Conservation (phyloP, 1,284 basidiomycete genomes). For the Lentinus polychrous region DNA sequence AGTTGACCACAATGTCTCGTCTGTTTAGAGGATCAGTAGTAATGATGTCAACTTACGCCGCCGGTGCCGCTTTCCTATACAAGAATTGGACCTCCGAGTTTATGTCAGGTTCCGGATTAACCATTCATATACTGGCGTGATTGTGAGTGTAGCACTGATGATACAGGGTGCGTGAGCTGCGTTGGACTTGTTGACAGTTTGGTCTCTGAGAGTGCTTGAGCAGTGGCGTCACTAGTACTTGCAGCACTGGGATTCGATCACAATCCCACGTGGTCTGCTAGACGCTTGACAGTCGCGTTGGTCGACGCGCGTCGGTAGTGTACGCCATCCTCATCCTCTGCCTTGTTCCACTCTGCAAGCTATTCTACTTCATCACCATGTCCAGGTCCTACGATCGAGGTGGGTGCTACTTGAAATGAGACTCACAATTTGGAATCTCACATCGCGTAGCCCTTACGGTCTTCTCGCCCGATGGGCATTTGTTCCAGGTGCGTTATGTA, state of each 20-base stretch:
- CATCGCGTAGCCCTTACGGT: conserved; percentile 72
- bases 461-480: conserved; percentile 91
- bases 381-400: conserved; percentile 79
- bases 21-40: too few species aligned
- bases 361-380: conserved; percentile 31
- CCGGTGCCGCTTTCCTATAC: too few species aligned
- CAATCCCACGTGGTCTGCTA: too few species aligned
- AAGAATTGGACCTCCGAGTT: too few species aligned
- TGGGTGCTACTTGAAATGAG: conserved; percentile 22
- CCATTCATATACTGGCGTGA: too few species aligned
- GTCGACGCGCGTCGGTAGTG: conserved; percentile 49
- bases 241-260: conserved; percentile 11
- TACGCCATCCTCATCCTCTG: conserved; percentile 5
- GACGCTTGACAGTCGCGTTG: conserved; percentile 27
- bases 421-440: not conserved
- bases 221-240: not conserved
- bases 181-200: too few species aligned
- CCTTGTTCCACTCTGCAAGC: not conserved
- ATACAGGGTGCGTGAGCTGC: too few species aligned
- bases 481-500: conserved; percentile 68
- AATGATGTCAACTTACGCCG: too few species aligned
- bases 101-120: too few species aligned
- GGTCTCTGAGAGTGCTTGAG: too few species aligned
- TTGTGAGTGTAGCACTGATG: too few species aligned
- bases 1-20: too few species aligned